Conservation (phyloP, 163 green algal genomes). For the Chlorella variabilis region DNA sequence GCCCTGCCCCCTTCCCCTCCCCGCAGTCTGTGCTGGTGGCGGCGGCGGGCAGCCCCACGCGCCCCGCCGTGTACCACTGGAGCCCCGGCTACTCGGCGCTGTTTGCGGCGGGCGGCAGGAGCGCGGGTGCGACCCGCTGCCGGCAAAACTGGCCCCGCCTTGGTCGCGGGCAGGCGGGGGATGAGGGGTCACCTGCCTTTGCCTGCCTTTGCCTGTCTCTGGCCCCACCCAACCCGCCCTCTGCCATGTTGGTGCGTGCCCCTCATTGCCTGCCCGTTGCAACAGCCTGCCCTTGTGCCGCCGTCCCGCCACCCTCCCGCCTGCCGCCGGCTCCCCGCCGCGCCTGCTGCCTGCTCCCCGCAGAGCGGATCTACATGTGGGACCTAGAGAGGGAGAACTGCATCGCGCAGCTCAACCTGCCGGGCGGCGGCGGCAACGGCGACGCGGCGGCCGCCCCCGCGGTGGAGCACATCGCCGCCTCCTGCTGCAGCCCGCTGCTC, state of each 20-base stretch:
- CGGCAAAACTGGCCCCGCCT: too few species aligned
- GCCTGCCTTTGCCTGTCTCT: neutral
- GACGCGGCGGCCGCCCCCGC: slow-evolving; percentile 3
- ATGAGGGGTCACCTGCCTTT: neutral
- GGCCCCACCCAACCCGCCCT: too few species aligned
- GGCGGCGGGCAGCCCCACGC: slow-evolving; percentile 16
- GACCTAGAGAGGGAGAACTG: slow-evolving; percentile 78
- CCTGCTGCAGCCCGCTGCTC: slow-evolving; percentile 66
- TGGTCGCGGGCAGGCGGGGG: too few species aligned
- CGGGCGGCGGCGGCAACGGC: neutral
- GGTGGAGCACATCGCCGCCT: slow-evolving; percentile 64
- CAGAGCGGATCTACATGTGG: slow-evolving; percentile 75
- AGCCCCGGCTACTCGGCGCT: slow-evolving; percentile 49
- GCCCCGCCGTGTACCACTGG: slow-evolving; percentile 61
- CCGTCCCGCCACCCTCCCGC: too few species aligned
- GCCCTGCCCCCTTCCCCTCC: neutral
- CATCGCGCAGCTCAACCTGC: slow-evolving; percentile 46
- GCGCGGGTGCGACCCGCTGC: slow-evolving; percentile 32
- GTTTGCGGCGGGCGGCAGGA: slow-evolving; percentile 72
- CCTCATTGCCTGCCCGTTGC: too few species aligned
- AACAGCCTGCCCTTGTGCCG: too few species aligned
- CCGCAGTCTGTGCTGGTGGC: slow-evolving; percentile 52
- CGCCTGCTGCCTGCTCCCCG: too few species aligned
- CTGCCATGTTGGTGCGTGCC: too few species aligned
- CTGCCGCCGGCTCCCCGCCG: too few species aligned